phyloP scores from a whole-genome alignment of 768 basidiomycete genomes.

The Pisolithus orientalis region DNA sequence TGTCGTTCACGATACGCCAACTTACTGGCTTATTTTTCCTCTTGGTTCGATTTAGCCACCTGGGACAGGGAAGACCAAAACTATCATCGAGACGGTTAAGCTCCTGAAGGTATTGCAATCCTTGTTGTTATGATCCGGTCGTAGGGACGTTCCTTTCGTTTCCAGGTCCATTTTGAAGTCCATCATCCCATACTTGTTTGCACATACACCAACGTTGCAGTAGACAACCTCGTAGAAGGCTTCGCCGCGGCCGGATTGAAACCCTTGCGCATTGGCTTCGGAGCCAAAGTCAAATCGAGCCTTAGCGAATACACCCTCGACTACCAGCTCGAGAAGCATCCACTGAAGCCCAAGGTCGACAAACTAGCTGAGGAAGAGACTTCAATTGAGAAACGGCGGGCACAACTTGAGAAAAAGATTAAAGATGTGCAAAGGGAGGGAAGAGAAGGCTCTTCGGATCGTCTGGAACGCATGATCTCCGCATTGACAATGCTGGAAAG shows the following conservation, averaged over 20 bases:
- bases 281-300: slow-evolving; percentile 51
- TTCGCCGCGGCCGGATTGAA: slow-evolving; percentile 55
- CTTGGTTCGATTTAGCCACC: slow-evolving; percentile 52
- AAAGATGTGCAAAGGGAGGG: slow-evolving; percentile 12
- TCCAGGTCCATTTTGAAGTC: slow-evolving; percentile 70
- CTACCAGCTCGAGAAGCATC: slow-evolving; percentile 55
- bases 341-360: slow-evolving; percentile 41
- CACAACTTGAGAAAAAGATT: slow-evolving; percentile 22
- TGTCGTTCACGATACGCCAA: neutral
- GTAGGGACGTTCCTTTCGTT: neutral
- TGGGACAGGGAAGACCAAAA: slow-evolving; percentile 90
- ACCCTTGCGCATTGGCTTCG: slow-evolving; percentile 71
- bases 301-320: slow-evolving; percentile 58
- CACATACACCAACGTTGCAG: slow-evolving; percentile 90
- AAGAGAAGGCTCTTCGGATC: slow-evolving; percentile 8
- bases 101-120: slow-evolving; percentile 55
- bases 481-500: slow-evolving; percentile 22
- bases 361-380: slow-evolving; percentile 35
- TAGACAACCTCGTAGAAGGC: slow-evolving; percentile 84
- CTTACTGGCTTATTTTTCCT: neutral
- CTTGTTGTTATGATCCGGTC: neutral
- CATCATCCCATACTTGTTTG: slow-evolving; percentile 84
- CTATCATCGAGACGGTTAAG: slow-evolving; percentile 79
- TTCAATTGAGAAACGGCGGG: slow-evolving; percentile 17
- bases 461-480: slow-evolving; percentile 25